Conservation (phyloP, 2,329 filamentous ascomycete genomes). For the Cladophialophora yegresii region DNA sequence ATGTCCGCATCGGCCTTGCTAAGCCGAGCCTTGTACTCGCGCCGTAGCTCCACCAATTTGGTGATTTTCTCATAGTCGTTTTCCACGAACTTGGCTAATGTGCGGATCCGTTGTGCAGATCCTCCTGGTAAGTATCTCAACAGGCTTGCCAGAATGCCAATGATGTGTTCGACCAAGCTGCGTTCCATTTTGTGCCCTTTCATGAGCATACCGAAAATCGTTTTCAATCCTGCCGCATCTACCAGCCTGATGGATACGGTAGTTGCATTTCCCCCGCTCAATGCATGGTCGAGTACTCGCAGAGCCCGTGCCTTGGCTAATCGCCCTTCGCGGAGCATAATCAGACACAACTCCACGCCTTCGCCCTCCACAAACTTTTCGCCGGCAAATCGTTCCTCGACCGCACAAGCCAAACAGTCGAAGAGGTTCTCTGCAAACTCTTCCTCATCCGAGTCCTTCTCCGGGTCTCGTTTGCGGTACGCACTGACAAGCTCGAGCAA, state of each 20-base stretch:
- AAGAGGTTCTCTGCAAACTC: slow-evolving; percentile 96
- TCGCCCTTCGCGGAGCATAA: slow-evolving; percentile 89
- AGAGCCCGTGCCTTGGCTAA: slow-evolving; percentile 76
- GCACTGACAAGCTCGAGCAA: slow-evolving; percentile 80
- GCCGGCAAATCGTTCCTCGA: slow-evolving; percentile 75
- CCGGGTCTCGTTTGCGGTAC: slow-evolving; percentile 83
- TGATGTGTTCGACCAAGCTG: slow-evolving; percentile 72
- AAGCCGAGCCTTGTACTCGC: slow-evolving; percentile 68
- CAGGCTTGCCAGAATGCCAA: slow-evolving; percentile 82
- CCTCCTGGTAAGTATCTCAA: slow-evolving; percentile 76
- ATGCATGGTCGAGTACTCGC: slow-evolving; percentile 80
- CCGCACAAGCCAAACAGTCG: slow-evolving; percentile 77
- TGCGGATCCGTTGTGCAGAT: slow-evolving; percentile 75
- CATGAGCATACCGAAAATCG: slow-evolving; percentile 68
- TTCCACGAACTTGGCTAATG: slow-evolving; percentile 92
- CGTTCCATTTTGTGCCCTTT: slow-evolving; percentile 54
- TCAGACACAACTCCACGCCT: slow-evolving; percentile 84
- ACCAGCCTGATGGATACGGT: slow-evolving; percentile 75
- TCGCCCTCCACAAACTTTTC: slow-evolving; percentile 82
- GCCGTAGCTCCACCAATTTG: slow-evolving; percentile 70
- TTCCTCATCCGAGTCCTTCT: slow-evolving; percentile 83
- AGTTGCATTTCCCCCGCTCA: slow-evolving; percentile 59
- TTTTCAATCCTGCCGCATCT: slow-evolving; percentile 80
- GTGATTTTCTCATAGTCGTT: slow-evolving; percentile 84
- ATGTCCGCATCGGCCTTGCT: slow-evolving; percentile 65